Conservation (phyloP, 2,329 filamentous ascomycete species). For the Verticillium tricorpus region DNA sequence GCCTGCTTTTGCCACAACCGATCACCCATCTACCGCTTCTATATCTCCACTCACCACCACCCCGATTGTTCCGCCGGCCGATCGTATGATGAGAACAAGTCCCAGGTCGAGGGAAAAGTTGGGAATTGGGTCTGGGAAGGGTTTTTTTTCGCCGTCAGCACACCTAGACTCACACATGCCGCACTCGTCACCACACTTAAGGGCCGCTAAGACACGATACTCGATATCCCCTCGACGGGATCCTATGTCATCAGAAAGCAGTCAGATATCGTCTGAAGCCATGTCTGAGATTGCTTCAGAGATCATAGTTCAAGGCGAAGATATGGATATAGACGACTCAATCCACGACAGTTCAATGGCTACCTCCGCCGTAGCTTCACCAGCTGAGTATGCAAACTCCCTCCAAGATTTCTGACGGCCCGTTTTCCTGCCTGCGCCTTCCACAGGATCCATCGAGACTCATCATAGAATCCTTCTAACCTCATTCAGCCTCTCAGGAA, state of each 20-base stretch:
- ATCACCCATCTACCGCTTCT: slow-evolving; percentile 5
- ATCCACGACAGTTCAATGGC: slow-evolving; percentile 10
- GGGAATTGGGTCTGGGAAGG: slow-evolving; percentile 17
- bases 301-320: slow-evolving; percentile 40
- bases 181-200: slow-evolving; percentile 13
- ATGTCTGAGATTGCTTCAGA: slow-evolving; percentile 32
- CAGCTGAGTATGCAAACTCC: slow-evolving; percentile 8
- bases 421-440: not conserved
- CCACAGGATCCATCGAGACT: not conserved
- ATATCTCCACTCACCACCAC: slow-evolving; percentile 7
- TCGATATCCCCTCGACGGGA: slow-evolving; percentile 22
- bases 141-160: slow-evolving; percentile 13
- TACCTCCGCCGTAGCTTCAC: slow-evolving; percentile 5
- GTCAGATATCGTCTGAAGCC: slow-evolving; percentile 26
- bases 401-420: not conserved
- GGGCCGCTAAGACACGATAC: slow-evolving; percentile 21
- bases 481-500: not conserved
- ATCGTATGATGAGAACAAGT: slow-evolving; percentile 13
- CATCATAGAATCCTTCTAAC: not conserved
- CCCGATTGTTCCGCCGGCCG: slow-evolving; percentile 5
- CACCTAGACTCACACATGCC: slow-evolving; percentile 20
- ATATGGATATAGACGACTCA: slow-evolving; percentile 27
- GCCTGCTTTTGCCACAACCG: not conserved
- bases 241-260: slow-evolving; percentile 10
- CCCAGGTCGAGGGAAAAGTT: slow-evolving; percentile 12